Conservation (phyloP, 345 rosid species). For the Raphanus raphanistrum region DNA sequence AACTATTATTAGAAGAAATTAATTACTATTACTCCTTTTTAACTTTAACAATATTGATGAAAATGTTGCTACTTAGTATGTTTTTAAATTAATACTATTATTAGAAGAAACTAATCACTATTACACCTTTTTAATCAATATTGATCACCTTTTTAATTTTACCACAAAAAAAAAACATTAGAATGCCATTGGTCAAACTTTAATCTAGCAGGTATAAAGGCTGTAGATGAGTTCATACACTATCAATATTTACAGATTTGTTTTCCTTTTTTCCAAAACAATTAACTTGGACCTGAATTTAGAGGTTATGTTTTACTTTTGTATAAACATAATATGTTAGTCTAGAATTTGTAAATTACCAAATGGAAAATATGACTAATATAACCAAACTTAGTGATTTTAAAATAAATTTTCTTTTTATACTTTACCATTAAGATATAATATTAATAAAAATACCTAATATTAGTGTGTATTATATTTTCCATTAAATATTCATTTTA, state of each 20-base stretch:
- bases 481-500: background rate
- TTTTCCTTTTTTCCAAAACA: background rate
- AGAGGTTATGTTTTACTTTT: constrained; percentile 6
- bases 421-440: background rate
- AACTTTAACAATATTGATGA: background rate
- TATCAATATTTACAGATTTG: background rate
- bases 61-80: background rate
- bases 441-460: background rate
- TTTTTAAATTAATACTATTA: too few relatives aligned
- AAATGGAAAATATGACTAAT: background rate
- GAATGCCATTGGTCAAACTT: background rate
- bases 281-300: constrained; percentile 12
- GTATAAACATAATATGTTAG: background rate
- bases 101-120: too few relatives aligned
- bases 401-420: background rate
- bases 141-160: too few relatives aligned
- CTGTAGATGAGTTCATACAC: background rate
- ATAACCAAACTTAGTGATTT: background rate
- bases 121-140: too few relatives aligned
- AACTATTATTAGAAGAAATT: background rate
- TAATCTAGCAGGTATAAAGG: background rate
- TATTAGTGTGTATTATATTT: background rate
- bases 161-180: too few relatives aligned
- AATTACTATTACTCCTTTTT: background rate
- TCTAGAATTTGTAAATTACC: background rate